Evolutionary conservation across 768 basidiomycete species (phyloP), one percentile per base, ranked within the genome.

Genomic region (Kwoniella dejecticola): DNA sequence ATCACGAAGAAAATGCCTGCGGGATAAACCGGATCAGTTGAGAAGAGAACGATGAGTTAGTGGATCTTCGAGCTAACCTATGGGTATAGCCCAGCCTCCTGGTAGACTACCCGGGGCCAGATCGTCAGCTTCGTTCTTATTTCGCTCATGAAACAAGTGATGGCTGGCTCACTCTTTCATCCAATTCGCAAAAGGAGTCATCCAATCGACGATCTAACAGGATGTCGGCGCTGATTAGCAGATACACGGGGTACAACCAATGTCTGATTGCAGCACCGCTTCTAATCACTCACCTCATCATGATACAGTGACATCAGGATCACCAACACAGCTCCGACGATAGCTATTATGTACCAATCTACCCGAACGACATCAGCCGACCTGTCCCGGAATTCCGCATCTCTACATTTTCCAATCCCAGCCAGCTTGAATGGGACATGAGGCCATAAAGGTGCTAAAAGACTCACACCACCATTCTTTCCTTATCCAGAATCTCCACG

Each of bases 11-110:
- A 82, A 53, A 92, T 81, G 4, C 65, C 69, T 66, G 29, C 1
- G 26, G 24, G 26, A 12, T 12, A 50, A 17, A 21, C 4, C 2
- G 23, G 41, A 19, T n/a, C 15, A n/a, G 46, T 45, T 46, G 55
- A 42, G n/a, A n/a, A n/a, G n/a, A n/a, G n/a, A n/a, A n/a, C n/a
- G n/a, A n/a, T n/a, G n/a, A n/a, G n/a, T n/a, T n/a, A n/a, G n/a
- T n/a, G n/a, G n/a, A n/a, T n/a, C n/a, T n/a, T n/a, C n/a, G n/a
- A n/a, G n/a, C 52, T 62, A 7, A 42, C 78, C 89, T 54, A 93
- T 89, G 1, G 91, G 90, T 27, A 92, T 88, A 3, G 86, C 72
- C 86, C 86, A 91, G 30, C 89, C 90, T 38, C 67, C 76, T 15
- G 80, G 60, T 17, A 74, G 58, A 13, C 81, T 74, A 62, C 75